Conservation (phyloP, 768 basidiomycete species). For the Lentinula sp. region DNA sequence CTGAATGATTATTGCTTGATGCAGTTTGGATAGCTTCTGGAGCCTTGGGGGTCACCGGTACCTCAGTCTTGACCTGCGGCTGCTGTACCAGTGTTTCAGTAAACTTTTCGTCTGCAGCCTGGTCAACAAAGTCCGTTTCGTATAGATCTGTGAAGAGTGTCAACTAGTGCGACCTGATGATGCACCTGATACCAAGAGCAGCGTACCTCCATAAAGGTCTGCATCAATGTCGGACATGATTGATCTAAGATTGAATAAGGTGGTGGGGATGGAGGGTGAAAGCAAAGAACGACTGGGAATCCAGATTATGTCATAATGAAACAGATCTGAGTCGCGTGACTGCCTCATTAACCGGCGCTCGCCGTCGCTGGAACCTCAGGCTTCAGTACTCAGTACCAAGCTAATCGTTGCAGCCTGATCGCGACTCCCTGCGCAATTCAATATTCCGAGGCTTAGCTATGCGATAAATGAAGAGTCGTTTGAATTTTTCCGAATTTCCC, state of each 20-base stretch:
- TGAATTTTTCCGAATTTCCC: no score
- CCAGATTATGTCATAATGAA: not conserved
- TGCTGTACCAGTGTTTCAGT: conserved; percentile 9
- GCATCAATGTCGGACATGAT: conserved; percentile 80
- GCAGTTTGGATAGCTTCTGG: conserved; percentile 14
- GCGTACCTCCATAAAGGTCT: conserved; percentile 83
- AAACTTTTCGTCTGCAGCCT: conserved; percentile 23
- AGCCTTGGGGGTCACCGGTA: conserved; percentile 17
- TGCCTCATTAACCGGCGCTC: no score
- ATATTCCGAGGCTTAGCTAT: no score
- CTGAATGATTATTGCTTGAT: not conserved
- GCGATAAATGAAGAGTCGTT: no score
- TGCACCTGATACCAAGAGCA: not conserved
- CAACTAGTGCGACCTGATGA: not conserved
- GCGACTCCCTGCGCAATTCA: no score
- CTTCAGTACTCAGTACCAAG: no score
- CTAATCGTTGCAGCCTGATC: no score
- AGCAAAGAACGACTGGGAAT: not conserved
- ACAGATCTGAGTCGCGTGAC: not conserved
- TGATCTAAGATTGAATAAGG: conserved; percentile 13
- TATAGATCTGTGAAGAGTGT: conserved; percentile 52
- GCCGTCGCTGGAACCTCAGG: no score
- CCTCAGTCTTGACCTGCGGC: not conserved
- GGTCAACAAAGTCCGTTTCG: conserved; percentile 54
- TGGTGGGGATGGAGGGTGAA: not conserved